Conservation (phyloP, 257 asterid genomes). For the Fraxinus anomala region DNA sequence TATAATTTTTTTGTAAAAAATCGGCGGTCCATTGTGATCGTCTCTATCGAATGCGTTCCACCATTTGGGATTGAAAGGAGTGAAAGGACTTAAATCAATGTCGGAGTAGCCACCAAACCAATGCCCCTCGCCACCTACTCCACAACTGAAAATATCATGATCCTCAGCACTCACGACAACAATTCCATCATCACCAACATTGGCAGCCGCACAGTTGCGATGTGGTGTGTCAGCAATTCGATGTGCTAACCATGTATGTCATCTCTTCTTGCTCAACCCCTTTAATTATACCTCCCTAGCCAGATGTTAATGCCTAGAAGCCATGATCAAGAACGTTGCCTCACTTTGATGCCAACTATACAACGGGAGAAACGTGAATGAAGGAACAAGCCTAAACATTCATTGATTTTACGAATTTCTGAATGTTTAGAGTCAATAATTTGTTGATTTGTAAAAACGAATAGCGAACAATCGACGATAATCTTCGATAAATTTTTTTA, state of each 20-base stretch:
- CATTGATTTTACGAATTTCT: neutral
- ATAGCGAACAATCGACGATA: neutral
- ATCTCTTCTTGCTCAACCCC: neutral
- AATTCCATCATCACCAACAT: neutral
- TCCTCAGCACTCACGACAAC: neutral
- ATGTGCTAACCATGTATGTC: neutral
- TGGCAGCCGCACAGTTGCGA: neutral
- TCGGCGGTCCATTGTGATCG: neutral
- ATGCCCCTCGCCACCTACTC: neutral
- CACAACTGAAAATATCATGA: neutral
- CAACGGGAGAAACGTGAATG: neutral
- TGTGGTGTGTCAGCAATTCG: neutral
- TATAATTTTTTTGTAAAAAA: too few species aligned
- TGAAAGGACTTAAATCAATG: neutral
- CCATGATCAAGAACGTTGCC: neutral
- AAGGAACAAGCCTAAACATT: neutral
- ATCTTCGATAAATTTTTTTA: neutral
- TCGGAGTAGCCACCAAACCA: neutral
- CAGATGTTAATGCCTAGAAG: neutral
- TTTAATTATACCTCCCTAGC: neutral
- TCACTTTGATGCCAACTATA: neutral
- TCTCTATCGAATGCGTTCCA: neutral
- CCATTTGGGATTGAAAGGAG: neutral
- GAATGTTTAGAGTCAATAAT: neutral
- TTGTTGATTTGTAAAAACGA: neutral